Evolutionary conservation across 306 rosid genomes (phyloP), one percentile per base, ranked within the genome.

Genomic region (Vachellia collinsii): DNA sequence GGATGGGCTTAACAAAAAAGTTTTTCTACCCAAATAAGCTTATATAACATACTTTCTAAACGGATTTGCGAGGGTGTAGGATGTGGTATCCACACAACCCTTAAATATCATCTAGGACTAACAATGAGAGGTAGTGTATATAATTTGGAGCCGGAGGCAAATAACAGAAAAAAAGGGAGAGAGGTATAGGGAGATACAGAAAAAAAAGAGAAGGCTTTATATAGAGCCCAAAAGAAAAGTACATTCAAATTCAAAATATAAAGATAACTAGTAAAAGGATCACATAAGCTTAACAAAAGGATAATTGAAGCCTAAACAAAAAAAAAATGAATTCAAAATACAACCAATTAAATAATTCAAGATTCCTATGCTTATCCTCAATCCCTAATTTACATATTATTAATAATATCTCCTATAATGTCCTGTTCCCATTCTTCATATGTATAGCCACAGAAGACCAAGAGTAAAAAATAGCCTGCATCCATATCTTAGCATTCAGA

Each of bases 401-500:
- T 4, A 59, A 11, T 23, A 23, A 11, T 10, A 59, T 59, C 65
- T 23, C 37, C 37, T 9, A 17, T 10, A 59, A 59, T 59, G 7
- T 59, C 23, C 6, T 59, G 37, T 11, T 59, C 38, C 65, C 38
- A 11, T 59, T 59, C 36, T 59, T 59, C 37, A 25, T 66, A 11
- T 41, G 54, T 17, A 77, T 51, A 62, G 11, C 68, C 56, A 6
- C 11, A 61, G 23, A 72, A 38, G 77, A 77, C 67, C 74, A 75
- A 70, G 43, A 44, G 11, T 36, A 70, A 77, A 76, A 72, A 80
- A 5, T 78, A 69, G 58, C 39, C 58, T 41, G 74, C 72, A 78
- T 50, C 67, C 69, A 77, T 29, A 61, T 77, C 77, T 39, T 19
- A 74, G 54, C 41, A 11, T 75, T 78, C 37, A 9, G 11, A 36